These are phyloP conservation scores for Quercus gilva DNA, from an alignment of 306 rosid species.

Conservation along the genomic window DNA sequence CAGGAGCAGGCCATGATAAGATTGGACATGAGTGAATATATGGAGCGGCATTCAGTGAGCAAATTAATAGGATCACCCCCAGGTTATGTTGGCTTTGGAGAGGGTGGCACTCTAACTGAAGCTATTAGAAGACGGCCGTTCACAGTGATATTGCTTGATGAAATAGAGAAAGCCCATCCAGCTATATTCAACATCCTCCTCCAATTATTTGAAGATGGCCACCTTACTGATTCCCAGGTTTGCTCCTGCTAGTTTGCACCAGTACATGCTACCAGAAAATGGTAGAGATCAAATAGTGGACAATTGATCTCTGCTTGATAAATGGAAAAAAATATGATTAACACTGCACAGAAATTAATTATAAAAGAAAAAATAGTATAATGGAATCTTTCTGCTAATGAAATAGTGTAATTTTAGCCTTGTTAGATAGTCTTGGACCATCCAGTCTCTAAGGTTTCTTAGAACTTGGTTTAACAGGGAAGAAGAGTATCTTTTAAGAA, in stretches of 20 bases:
- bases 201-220: conserved; percentile 86
- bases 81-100: conserved; percentile 90
- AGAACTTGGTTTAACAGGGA: conserved; percentile 56
- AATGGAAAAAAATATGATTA: not conserved
- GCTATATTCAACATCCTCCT: conserved; percentile 86
- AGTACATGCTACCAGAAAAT: not conserved
- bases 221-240: conserved; percentile 94
- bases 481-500: conserved; percentile 81
- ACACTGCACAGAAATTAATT: not conserved
- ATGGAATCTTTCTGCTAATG: not conserved
- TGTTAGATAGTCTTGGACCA: not conserved
- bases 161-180: conserved; percentile 98
- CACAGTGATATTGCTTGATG: conserved; percentile 77
- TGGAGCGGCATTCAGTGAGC: conserved; percentile 94
- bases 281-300: not conserved
- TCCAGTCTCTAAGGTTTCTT: conserved; percentile 19
- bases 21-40: conserved; percentile 94
- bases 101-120: conserved; percentile 85
- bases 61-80: conserved; percentile 94
- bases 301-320: not conserved
- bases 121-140: conserved; percentile 86
- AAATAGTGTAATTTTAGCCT: not conserved
- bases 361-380: not conserved
- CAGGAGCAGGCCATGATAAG: conserved; percentile 84
- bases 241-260: conserved; percentile 19